Base-by-base conservation (phyloP, 164 flowering plant genomes). In the Kingdonia uniflora region DNA sequence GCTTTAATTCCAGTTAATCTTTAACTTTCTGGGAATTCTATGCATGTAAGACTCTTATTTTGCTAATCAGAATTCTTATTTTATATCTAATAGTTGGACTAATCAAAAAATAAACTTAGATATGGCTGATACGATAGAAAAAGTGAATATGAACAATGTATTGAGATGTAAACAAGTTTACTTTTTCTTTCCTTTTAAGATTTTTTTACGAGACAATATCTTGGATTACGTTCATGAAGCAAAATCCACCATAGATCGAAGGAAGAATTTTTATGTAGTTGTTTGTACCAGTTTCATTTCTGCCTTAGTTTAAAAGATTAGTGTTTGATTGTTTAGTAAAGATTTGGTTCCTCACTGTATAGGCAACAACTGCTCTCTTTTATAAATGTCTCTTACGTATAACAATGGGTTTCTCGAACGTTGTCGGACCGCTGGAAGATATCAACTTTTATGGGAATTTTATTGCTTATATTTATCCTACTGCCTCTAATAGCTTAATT, bases 221-320 rank as follows among this genome's bases (percentile, higher is more conserved):
- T 44, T 44, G 48, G 48, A 44, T 44, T 44, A 44, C 3, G 48
- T 44, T 44, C 48, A 21, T 44, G 48, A 44, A 44, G 48, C 48
- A 17, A 44, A 44, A 44, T 8, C 48, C 48, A 44, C 20, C 11
- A 17, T 44, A 2, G 48, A 44, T 19, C 20, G 48, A 16, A 44
- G n/a, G 11, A 44, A 44, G 21, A 19, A 16, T 21, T 44, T 19
- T 44, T 21, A 16, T 44, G 48, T 8, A 16, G 48, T 21, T 19
- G n/a, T 44, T 21, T 44, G 20, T 5, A 7, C n/a, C n/a, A n/a
- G n/a, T n/a, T n/a, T n/a, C n/a, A n/a, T n/a, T n/a, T n/a, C n/a
- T n/a, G n/a, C n/a, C n/a, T n/a, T n/a, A n/a, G n/a, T n/a, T n/a
- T n/a, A n/a, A n/a, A n/a, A n/a, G n/a, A n/a, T n/a, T n/a, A n/a